Base-by-base conservation (phyloP, 2,329 filamentous ascomycete species). In the Fusarium sp. region DNA sequence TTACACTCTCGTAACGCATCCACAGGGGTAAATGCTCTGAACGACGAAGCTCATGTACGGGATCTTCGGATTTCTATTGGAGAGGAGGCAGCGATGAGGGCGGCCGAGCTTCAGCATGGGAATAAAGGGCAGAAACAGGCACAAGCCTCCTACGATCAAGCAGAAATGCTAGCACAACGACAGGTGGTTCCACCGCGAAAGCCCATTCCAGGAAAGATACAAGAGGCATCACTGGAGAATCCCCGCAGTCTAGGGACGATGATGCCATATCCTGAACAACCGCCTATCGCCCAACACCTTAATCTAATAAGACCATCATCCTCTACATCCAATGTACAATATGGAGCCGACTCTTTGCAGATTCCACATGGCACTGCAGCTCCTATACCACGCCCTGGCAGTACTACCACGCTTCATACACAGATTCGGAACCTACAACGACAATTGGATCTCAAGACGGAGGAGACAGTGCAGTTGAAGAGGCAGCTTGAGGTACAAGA, bases 381-480 rank as follows among this genome's bases (percentile, higher is more conserved):
- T 6, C 63, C 67, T 19, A 71, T 67, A 24, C 69, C 70, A 34
- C 68, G 71, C 26, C 58, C 70, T 12, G 60, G 71, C 12, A 75
- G 75, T 30, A 75, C 76, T 3, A 78, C 77, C 2, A 61, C 78
- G 5, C 75, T 87, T 5, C 81, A 86, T 67, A 74, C 76, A 0
- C 85, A 86, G 66, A 82, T 88, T 15, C 79, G 81, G 17, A 79
- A 67, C 21, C 78, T 89, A 9, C 83, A 85, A 66, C 77, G 75
- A 4, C 82, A 83, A 40, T 72, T 89, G 3, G 78, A 81, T 8
- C 64, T 68, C 10, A 83, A 81, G 50, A 78, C 73, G 1, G 84
- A 87, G 51, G 84, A 88, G 66, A 73, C 76, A 6, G 58, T 70
- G 6, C 80, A 83, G 15, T 73, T 87, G 21, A 79, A 77, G 19